Base-by-base conservation (phyloP, 2,329 filamentous ascomycete species). In the Sphaerulina musiva region DNA sequence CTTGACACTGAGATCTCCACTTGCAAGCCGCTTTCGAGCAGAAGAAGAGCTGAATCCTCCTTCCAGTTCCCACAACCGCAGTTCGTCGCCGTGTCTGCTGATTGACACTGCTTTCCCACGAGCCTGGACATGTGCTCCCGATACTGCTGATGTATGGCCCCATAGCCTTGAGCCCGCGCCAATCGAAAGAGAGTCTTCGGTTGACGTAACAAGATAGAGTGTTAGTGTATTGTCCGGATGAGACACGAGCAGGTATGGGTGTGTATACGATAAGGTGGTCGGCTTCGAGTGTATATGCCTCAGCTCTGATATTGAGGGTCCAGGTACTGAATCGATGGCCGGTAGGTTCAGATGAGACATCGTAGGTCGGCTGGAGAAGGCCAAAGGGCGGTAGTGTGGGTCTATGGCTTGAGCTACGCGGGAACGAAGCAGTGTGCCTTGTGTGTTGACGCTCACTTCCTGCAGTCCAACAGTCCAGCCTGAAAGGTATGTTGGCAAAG, bases 391-490 rank as follows among this genome's bases (percentile, higher is more conserved):
- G 44, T 75, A 78, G 29, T 74, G 72, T 49, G 74, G 71, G 17
- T 76, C 72, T 14, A 77, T 69, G n/a, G 78, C 76, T 2, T 76
- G 76, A 12, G 78, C 72, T 3, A 80, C 62, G 6, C 78, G 74
- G 2, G 78, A 80, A 36, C 73, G 70, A 1, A 76, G 62, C 0
- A 80, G 68, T 11, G 71, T 71, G 6, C 80, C 79, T 45, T 72
- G 68, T 34, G 71, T 71, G 7, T 60, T 59, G n/a, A 95, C 78
- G 54, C 86, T 83, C 42, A 96, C 75, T 69, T 96, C 92, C 69
- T 97, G 92, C n/a, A 97, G 81, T 2, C 90, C 91, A 12, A 95
- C 80, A 6, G 87, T 90, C 88, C 91, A 96, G 29, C 90, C 90
- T 42, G 83, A 83, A 2, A 85, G 77, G 62, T 84, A 82, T 2